Conservation (phyloP, 441 rosid species). For the Sinapis alba region DNA sequence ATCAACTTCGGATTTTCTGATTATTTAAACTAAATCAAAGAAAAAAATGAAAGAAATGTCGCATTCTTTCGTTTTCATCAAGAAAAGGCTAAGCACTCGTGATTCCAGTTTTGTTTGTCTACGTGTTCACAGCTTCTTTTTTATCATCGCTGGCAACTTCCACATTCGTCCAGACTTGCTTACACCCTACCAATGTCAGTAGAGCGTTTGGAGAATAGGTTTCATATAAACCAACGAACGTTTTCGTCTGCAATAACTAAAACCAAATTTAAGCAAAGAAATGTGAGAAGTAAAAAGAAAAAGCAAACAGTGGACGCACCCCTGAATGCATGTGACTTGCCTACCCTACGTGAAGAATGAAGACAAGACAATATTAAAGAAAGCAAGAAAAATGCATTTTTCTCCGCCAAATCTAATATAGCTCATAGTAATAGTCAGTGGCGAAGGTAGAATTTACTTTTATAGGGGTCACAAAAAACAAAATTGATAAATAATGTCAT, state of each 20-base stretch:
- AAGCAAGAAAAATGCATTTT: background rate
- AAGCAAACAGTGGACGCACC: slow-evolving; percentile 21
- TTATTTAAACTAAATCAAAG: background rate
- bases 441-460: no score
- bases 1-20: background rate
- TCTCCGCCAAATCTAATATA: background rate
- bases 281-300: background rate
- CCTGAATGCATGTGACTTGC: slow-evolving; percentile 9
- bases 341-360: slow-evolving; percentile 11
- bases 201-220: background rate
- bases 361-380: background rate
- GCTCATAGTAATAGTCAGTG: no score
- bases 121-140: slow-evolving; percentile 9
- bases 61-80: slow-evolving; percentile 2
- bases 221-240: background rate
- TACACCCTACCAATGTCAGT: slow-evolving; percentile 3
- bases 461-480: no score
- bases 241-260: background rate
- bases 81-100: slow-evolving; percentile 17
- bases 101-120: slow-evolving; percentile 25
- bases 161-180: slow-evolving; percentile 21
- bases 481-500: no score
- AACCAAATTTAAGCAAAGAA: background rate
- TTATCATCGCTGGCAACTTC: slow-evolving; percentile 9
- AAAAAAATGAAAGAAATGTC: background rate